These are phyloP conservation scores for Miscanthus sacchariflorus DNA, from an alignment of 202 grass and related monocot genomes.

Conservation along the genomic window DNA sequence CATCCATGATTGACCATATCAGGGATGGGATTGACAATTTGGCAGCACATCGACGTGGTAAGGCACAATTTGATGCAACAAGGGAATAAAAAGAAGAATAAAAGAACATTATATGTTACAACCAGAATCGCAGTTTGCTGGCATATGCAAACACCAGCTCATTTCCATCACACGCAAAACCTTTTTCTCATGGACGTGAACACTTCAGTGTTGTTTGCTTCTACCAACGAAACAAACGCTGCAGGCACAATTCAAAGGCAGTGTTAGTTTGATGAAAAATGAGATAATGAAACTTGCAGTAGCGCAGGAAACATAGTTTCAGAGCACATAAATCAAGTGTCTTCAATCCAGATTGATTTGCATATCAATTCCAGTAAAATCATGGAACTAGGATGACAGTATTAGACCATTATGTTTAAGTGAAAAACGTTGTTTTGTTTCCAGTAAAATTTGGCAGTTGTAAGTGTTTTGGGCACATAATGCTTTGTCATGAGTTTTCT, in stretches of 20 bases:
- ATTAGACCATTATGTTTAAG: not conserved
- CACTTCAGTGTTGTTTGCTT: not conserved
- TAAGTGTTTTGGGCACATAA: not conserved
- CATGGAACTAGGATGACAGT: not conserved
- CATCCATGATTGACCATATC: slow-evolving; percentile 31
- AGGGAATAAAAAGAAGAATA: slow-evolving; percentile 23
- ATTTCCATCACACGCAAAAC: slow-evolving; percentile 42
- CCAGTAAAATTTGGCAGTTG: not conserved
- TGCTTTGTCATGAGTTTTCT: slow-evolving; percentile 1
- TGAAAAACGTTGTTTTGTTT: not conserved
- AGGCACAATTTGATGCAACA: slow-evolving; percentile 40
- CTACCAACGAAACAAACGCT: slow-evolving; percentile 73
- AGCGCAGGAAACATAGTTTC: not conserved
- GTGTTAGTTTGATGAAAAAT: slow-evolving; percentile 34
- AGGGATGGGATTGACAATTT: slow-evolving; percentile 35
- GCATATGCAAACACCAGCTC: slow-evolving; percentile 47
- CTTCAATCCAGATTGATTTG: not conserved
- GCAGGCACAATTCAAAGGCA: slow-evolving; percentile 39
- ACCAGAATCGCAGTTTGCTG: slow-evolving; percentile 27
- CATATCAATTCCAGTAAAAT: not conserved
- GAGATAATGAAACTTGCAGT: not conserved
- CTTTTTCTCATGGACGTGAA: slow-evolving; percentile 33
- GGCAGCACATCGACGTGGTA: slow-evolving; percentile 26
- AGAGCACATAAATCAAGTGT: not conserved
- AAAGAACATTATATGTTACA: slow-evolving; percentile 49